A percentile compares a stretch with the other conserved stretches of the same genome.
Conservation (phyloP, 2,329 filamentous ascomycete species). For the Calonectria hawksworthii region DNA sequence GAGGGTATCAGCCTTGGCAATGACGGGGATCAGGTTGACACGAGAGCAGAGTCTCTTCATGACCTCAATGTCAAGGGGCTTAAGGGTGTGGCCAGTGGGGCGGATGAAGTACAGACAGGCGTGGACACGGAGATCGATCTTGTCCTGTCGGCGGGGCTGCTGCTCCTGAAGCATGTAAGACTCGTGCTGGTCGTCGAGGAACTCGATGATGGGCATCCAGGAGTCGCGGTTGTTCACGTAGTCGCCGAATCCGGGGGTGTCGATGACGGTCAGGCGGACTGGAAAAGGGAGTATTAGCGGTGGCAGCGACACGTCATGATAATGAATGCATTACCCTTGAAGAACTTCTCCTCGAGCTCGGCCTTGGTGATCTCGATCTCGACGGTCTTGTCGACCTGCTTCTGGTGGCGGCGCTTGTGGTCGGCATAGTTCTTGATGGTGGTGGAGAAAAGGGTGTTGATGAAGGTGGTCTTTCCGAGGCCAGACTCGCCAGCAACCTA, state of each 20-base stretch:
- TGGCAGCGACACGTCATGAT: conserved; percentile 16
- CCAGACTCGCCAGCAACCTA: conserved; percentile 98
- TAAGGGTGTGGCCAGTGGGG: conserved; percentile 97
- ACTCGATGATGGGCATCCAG: conserved; percentile 99
- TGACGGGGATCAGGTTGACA: conserved; percentile 98
- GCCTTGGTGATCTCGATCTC: conserved; percentile 99
- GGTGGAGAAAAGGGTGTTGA: conserved; percentile 99
- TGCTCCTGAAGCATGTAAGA: conserved; percentile 99
- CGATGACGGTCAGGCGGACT: conserved; percentile 99
- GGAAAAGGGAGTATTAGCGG: conserved; percentile 40
- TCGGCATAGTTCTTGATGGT: conserved; percentile 99
- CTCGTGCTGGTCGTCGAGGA: conserved; percentile 99
- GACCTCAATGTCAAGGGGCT: conserved; percentile 98
- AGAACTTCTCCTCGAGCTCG: conserved; percentile 99
- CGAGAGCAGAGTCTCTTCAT: conserved; percentile 99
- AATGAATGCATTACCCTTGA: conserved; percentile 82
- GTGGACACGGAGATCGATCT: conserved; percentile 99
- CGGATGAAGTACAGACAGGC: conserved; percentile 99
- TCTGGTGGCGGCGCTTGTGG: conserved; percentile 98
- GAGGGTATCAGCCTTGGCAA: conserved; percentile 98
- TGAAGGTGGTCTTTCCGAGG: conserved; percentile 99
- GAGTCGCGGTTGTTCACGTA: conserved; percentile 99
- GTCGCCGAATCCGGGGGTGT: conserved; percentile 98
- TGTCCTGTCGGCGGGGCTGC: conserved; percentile 96
- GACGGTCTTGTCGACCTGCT: conserved; percentile 99